These are phyloP conservation scores for Tuber melanosporum DNA, from an alignment of 495 filamentous ascomycete species.

Conservation along the genomic window DNA sequence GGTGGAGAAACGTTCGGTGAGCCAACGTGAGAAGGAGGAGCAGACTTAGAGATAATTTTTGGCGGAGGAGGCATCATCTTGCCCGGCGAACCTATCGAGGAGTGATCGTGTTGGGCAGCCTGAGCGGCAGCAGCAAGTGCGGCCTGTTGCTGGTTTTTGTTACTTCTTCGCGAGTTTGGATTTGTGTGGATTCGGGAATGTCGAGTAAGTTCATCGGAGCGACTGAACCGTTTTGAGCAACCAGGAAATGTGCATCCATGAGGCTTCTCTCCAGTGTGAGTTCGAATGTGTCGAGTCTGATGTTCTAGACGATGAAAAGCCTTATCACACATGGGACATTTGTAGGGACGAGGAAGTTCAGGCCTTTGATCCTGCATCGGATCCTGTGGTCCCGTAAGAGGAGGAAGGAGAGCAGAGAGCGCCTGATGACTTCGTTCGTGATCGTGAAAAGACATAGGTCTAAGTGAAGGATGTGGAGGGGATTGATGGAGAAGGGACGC, in stretches of 20 bases:
- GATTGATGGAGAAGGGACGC: slow-evolving; percentile 33
- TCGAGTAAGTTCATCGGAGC: slow-evolving; percentile 91
- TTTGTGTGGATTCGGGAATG: slow-evolving; percentile 99
- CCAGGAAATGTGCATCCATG: slow-evolving; percentile 90
- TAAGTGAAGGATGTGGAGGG: slow-evolving; percentile 23
- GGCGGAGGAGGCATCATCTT: slow-evolving; percentile 75
- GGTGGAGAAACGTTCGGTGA: slow-evolving; percentile 96
- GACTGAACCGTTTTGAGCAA: slow-evolving; percentile 95
- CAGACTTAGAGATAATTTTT: slow-evolving; percentile 70
- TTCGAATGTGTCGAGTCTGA: slow-evolving; percentile 94
- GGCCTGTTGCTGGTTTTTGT: slow-evolving; percentile 68
- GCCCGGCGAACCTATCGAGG: slow-evolving; percentile 45
- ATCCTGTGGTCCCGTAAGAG: slow-evolving; percentile 34
- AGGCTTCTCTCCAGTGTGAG: slow-evolving; percentile 96
- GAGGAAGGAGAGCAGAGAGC: slow-evolving; percentile 24
- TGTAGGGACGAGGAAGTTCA: slow-evolving; percentile 92
- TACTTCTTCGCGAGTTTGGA: slow-evolving; percentile 88
- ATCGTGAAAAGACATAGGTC: slow-evolving; percentile 37
- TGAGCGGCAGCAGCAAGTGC: slow-evolving; percentile 52
- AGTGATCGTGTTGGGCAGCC: slow-evolving; percentile 45
- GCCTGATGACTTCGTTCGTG: slow-evolving; percentile 31
- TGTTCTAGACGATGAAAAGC: slow-evolving; percentile 98
- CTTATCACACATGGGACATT: slow-evolving; percentile 97
- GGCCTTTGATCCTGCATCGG: slow-evolving; percentile 40
- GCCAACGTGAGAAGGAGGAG: slow-evolving; percentile 78